Evolutionary conservation across 2,329 filamentous ascomycete species (phyloP), one percentile per base, ranked within the genome.

Genomic region (Fusarium concolor): DNA sequence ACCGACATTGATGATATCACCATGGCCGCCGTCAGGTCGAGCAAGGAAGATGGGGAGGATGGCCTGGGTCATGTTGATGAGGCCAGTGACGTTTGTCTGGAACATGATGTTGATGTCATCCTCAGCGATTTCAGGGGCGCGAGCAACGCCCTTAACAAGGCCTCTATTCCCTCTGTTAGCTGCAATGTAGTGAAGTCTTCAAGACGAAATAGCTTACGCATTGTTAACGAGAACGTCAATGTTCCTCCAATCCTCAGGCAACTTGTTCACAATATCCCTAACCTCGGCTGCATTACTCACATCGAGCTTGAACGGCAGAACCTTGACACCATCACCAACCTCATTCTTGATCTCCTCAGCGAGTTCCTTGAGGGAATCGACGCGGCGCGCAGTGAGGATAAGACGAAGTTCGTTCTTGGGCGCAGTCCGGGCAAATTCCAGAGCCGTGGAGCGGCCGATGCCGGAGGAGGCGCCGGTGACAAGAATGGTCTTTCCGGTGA

Each of bases 41-140:
- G 87, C 84, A 79, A 93, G 91, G 85, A 94, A 96, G 77, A 94
- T 89, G 52, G 92, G 89, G 18, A 98, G 80, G 41, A 97, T 85
- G 44, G 92, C 92, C 84, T 99, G 96, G 1, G 96, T 98, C 91
- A 98, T 93, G 84, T 95, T 92, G 83, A 99, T 96, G 33, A 99
- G 85, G 28, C 96, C 96, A 3, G 92, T 96, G 52, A 98, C 94
- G 78, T 99, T 99, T 60, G 96, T 98, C 45, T 87, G 82, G 77
- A 97, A 93, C 94, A 98, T 97, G 78, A 90, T 76, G 73, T 91
- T 85, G 73, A 97, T 91, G 81, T 99, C 95, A 60, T 90, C 89
- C 74, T 92, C 86, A 17, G 85, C 86, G 76, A 99, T 97, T 39
- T 92, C 87, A 18, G 94, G 94, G 2, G 94, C 93, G 76, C 91